Evolutionary conservation across 176 grass and related monocot species (phyloP), one percentile per base, ranked within the genome.

Genomic region (Coix lacrymajobi): DNA sequence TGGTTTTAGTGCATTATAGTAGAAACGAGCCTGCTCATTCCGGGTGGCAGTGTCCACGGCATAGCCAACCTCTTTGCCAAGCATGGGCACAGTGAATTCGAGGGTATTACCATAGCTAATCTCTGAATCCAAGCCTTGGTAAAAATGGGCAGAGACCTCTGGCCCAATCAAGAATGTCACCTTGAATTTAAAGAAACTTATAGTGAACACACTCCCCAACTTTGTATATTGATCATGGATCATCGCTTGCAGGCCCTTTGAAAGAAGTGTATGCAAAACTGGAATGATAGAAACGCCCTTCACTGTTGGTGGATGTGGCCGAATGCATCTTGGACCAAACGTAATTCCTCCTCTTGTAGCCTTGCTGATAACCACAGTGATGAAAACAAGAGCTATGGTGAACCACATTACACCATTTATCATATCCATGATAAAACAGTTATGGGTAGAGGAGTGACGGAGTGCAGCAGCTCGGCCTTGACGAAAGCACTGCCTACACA

Each of bases 171-270:
- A n/a, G n/a, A n/a, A n/a, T n/a, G n/a, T n/a, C n/a, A n/a, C n/a
- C 14, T 44, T 81, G 32, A 60, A 6, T 6, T 77, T 72, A 30
- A 85, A 12, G 15, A 82, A 16, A 20, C 76, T 82, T 5, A 85
- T 13, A 1, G 71, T 93, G 80, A 93, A 90, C 19, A 87, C 91
- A 39, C 81, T n/a, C n/a, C 91, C 87, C 1, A 87, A 40, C 80
- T 79, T 87, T 17, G 4, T 8, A 41, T 90, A 85, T 44, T 81
- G 41, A 8, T 85, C 57, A 13, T 63, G 49, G 11, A 87, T 44
- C 71, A 85, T 77, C 3, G 41, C 26, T 11, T 60, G 26, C 0
- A 85, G 37, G 34, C 78, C 91, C 34, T 81, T 84, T 66, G 67
- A 67, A 25, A 89, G 32, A 31, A 85, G 62, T 11, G 12, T 12